Evolutionary conservation across 371 early-diverging fungal genomes (phyloP).

Genomic region (Dichotomocladium elegans): DNA sequence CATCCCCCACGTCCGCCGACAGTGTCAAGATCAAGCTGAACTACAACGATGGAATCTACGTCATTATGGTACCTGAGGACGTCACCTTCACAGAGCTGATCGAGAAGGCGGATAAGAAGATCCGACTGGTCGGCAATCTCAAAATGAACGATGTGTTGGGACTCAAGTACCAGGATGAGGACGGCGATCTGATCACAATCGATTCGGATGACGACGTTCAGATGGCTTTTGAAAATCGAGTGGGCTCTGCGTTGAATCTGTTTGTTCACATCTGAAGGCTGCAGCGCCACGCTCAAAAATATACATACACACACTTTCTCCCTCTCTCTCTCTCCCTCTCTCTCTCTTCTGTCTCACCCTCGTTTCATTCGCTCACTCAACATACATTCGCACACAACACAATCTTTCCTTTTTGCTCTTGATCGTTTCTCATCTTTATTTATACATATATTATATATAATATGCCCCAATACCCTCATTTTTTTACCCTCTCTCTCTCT

Average conservation of each 20-base stretch:
- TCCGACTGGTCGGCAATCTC: conserved; percentile 69
- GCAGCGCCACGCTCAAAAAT: too few species aligned
- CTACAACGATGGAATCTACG: conserved; percentile 80
- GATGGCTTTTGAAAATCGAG: conserved; percentile 83
- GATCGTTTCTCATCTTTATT: not conserved
- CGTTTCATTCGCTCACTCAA: too few species aligned
- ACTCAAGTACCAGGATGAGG: conserved; percentile 89
- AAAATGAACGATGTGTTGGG: conserved; percentile 50
- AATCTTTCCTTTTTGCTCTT: not conserved
- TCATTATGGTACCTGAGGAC: conserved; percentile 73
- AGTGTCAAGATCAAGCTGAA: conserved; percentile 80
- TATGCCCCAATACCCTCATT: conserved; percentile 4
- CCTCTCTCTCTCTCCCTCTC: not conserved
- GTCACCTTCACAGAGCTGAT: conserved; percentile 74
- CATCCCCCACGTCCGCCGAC: conserved; percentile 2
- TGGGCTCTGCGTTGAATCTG: conserved; percentile 30
- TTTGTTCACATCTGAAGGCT: conserved; percentile 34
- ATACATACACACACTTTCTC: not conserved
- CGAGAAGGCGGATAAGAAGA: conserved; percentile 81
- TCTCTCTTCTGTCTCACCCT: not conserved
- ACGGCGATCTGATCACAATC: conserved; percentile 83
- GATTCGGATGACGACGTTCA: conserved; percentile 88
- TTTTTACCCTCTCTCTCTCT: not conserved
- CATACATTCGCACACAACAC: too few species aligned
- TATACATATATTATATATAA: not conserved